Evolutionary conservation across 2,329 filamentous ascomycete species (phyloP).

Genomic region (Diaporthe sp.): DNA sequence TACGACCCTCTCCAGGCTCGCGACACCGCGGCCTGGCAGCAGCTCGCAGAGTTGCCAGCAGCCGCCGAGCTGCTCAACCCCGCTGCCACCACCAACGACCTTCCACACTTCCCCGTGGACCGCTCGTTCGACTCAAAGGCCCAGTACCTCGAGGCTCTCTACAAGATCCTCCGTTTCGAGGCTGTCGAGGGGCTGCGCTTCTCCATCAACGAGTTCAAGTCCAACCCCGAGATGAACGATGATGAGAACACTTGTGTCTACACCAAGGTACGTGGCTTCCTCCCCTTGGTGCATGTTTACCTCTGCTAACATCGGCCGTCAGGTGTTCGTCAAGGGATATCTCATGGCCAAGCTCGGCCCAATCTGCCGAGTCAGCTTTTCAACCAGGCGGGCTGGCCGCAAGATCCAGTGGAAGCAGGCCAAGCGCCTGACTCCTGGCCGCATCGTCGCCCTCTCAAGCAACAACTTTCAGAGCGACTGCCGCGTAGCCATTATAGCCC

Average conservation of each 20-base stretch:
- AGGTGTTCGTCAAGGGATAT: slow-evolving; percentile 77
- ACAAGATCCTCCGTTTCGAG: slow-evolving; percentile 82
- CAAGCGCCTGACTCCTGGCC: slow-evolving; percentile 64
- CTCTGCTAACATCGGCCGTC: background rate
- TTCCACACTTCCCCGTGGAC: slow-evolving; percentile 66
- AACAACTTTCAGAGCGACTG: slow-evolving; percentile 77
- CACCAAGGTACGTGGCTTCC: slow-evolving; percentile 67
- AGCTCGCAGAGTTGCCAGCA: slow-evolving; percentile 66
- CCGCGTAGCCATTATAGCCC: slow-evolving; percentile 79
- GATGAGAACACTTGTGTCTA: slow-evolving; percentile 73
- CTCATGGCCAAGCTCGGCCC: slow-evolving; percentile 73
- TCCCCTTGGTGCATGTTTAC: background rate
- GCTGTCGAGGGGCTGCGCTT: slow-evolving; percentile 76
- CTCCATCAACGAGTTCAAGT: slow-evolving; percentile 70
- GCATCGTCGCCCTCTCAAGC: slow-evolving; percentile 64
- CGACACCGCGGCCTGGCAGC: slow-evolving; percentile 41
- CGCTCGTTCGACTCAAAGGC: slow-evolving; percentile 71
- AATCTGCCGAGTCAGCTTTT: slow-evolving; percentile 78
- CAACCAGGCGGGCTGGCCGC: slow-evolving; percentile 72
- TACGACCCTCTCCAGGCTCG: background rate
- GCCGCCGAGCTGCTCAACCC: slow-evolving; percentile 62
- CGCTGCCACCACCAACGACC: slow-evolving; percentile 44
- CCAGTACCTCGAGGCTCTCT: slow-evolving; percentile 79
- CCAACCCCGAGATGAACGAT: slow-evolving; percentile 69
- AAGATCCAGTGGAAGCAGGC: slow-evolving; percentile 74